Conservation (phyloP, 1,284 basidiomycete species). For the Leccinum griseonigrum region DNA sequence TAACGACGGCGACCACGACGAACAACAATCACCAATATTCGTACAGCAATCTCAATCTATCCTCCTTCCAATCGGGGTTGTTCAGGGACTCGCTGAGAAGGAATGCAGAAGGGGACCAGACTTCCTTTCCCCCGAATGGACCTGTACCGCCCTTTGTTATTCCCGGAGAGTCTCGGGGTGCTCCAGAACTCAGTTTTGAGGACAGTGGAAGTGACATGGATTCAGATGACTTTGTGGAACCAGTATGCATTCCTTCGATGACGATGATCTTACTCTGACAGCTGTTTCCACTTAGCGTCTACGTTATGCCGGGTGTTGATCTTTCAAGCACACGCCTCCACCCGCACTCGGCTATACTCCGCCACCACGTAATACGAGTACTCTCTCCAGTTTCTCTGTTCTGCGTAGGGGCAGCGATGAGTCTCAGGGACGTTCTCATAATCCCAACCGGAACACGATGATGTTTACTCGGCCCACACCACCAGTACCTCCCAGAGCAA, state of each 20-base stretch:
- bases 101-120: constrained; percentile 29
- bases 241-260: constrained; percentile 9
- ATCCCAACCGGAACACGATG: constrained; percentile 14
- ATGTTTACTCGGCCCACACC: constrained; percentile 12
- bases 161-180: constrained; percentile 10
- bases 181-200: constrained; percentile 19
- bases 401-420: constrained; percentile 20
- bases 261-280: constrained; percentile 8
- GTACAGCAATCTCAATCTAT: constrained; percentile 31
- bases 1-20: constrained; percentile 9
- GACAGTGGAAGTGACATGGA: constrained; percentile 35
- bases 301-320: constrained; percentile 25
- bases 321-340: constrained; percentile 24
- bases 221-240: constrained; percentile 19
- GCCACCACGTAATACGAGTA: constrained; percentile 16
- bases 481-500: constrained; percentile 5
- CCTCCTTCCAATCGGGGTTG: constrained; percentile 33
- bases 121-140: constrained; percentile 14
- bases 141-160: constrained; percentile 2
- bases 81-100: constrained; percentile 34
- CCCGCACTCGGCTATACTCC: constrained; percentile 30
- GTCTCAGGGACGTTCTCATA: constrained; percentile 9
- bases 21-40: constrained; percentile 26
- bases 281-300: constrained; percentile 16
- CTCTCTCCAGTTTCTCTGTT: constrained; percentile 18